Percentiles rank a stretch among this genome's conserved stretches.
phyloP scores from a whole-genome alignment of 2,329 filamentous ascomycete species.

The Lecanicillium sp. region DNA sequence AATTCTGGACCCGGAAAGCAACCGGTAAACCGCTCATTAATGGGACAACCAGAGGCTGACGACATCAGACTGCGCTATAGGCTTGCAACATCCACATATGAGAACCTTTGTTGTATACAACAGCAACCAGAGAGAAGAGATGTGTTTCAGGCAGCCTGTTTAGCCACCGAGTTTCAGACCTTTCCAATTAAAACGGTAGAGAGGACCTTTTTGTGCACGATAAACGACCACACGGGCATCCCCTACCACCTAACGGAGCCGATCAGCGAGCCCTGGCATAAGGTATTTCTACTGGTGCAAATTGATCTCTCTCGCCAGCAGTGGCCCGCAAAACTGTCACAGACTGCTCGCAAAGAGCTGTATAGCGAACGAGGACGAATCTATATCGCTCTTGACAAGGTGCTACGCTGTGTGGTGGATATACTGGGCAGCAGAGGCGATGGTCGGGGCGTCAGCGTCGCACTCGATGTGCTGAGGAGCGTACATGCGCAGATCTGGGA shows the following conservation, averaged over 20 bases:
- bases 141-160: conserved; percentile 29
- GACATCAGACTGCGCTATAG: conserved; percentile 26
- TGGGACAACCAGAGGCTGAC: conserved; percentile 8
- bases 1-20: no score
- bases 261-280: conserved; percentile 58
- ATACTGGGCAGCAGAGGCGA: conserved; percentile 40
- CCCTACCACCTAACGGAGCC: conserved; percentile 26
- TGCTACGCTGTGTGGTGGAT: conserved; percentile 29
- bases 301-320: conserved; percentile 57
- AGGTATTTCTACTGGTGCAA: conserved; percentile 69
- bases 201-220: conserved; percentile 24
- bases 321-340: conserved; percentile 41
- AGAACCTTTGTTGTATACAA: conserved; percentile 18
- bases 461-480: conserved; percentile 70
- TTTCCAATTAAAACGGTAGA: conserved; percentile 28
- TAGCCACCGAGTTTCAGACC: conserved; percentile 27
- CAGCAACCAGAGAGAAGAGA: conserved; percentile 19
- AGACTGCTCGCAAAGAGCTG: conserved; percentile 23
- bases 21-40: no score
- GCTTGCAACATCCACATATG: conserved; percentile 23
- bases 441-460: conserved; percentile 56
- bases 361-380: conserved; percentile 22
- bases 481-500: conserved; percentile 75
- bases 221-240: conserved; percentile 30
- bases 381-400: conserved; percentile 22